phyloP scores from a whole-genome alignment of 805 yeast genomes.

The Yamadazyma takamatsuzukensis region DNA sequence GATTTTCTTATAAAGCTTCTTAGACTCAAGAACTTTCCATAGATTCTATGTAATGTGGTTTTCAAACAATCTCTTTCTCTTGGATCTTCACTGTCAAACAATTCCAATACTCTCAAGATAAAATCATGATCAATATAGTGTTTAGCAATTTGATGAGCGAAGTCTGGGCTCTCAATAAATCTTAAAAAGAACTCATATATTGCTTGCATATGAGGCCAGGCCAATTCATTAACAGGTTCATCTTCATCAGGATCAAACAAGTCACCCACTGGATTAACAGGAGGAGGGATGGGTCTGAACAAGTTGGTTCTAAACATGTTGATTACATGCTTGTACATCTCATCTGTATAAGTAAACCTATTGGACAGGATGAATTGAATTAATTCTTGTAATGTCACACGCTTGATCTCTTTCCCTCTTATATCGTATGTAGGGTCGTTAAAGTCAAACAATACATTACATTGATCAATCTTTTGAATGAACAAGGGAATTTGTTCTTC shows the following conservation, averaged over 20 bases:
- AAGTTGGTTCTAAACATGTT: slow-evolving; percentile 85
- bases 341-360: slow-evolving; percentile 83
- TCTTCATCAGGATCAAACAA: slow-evolving; percentile 97
- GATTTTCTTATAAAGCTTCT: slow-evolving; percentile 90
- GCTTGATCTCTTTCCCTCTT: slow-evolving; percentile 87
- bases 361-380: slow-evolving; percentile 82
- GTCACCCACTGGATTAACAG: slow-evolving; percentile 95
- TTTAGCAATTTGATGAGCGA: slow-evolving; percentile 88
- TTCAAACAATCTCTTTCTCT: slow-evolving; percentile 93
- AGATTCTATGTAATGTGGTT: slow-evolving; percentile 92
- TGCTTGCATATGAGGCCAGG: slow-evolving; percentile 99
- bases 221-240: slow-evolving; percentile 92
- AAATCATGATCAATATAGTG: slow-evolving; percentile 91
- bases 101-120: slow-evolving; percentile 72
- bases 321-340: slow-evolving; percentile 84
- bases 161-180: slow-evolving; percentile 92
- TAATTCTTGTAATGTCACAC: slow-evolving; percentile 82
- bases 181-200: slow-evolving; percentile 92
- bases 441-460: slow-evolving; percentile 92
- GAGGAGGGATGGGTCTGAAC: slow-evolving; percentile 96
- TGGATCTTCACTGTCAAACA: slow-evolving; percentile 95
- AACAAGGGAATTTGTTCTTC: slow-evolving; percentile 78
- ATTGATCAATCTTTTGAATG: slow-evolving; percentile 86
- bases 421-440: slow-evolving; percentile 89
- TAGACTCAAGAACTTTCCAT: slow-evolving; percentile 88